Conservation (phyloP, 768 basidiomycete species). For the Lepiota venenata region DNA sequence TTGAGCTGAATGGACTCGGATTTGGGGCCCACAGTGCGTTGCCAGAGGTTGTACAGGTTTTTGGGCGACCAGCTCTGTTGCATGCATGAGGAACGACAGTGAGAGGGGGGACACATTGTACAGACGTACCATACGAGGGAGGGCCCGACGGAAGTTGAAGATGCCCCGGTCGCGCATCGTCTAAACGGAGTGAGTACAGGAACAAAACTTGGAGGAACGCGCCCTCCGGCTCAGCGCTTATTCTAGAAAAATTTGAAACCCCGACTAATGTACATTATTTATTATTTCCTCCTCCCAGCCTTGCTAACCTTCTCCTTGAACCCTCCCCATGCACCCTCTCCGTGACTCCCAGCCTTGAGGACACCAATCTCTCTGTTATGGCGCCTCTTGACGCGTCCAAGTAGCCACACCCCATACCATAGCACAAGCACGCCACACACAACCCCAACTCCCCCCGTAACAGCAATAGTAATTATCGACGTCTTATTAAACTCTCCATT, state of each 20-base stretch:
- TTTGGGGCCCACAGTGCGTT: conserved; percentile 55
- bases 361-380: conserved; percentile 40
- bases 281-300: neutral
- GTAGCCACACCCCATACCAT: conserved; percentile 43
- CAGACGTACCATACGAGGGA: conserved; percentile 73
- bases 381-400: conserved; percentile 38
- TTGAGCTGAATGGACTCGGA: conserved; percentile 57
- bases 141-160: conserved; percentile 41
- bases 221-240: too few species aligned
- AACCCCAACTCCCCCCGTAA: conserved; percentile 35
- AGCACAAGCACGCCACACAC: conserved; percentile 38
- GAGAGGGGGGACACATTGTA: neutral
- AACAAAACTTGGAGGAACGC: too few species aligned
- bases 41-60: conserved; percentile 90
- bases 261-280: neutral
- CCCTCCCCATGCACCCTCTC: conserved; percentile 34
- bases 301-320: conserved; percentile 14
- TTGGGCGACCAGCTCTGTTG: conserved; percentile 81
- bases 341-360: conserved; percentile 39
- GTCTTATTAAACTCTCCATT: conserved; percentile 39
- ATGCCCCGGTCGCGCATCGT: conserved; percentile 38
- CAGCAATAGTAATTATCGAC: conserved; percentile 43
- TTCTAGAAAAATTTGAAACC: conserved; percentile 4
- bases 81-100: neutral
- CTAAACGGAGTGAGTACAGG: too few species aligned